Conservation (phyloP, 495 filamentous ascomycete genomes). For the Apodospora peruviana region DNA sequence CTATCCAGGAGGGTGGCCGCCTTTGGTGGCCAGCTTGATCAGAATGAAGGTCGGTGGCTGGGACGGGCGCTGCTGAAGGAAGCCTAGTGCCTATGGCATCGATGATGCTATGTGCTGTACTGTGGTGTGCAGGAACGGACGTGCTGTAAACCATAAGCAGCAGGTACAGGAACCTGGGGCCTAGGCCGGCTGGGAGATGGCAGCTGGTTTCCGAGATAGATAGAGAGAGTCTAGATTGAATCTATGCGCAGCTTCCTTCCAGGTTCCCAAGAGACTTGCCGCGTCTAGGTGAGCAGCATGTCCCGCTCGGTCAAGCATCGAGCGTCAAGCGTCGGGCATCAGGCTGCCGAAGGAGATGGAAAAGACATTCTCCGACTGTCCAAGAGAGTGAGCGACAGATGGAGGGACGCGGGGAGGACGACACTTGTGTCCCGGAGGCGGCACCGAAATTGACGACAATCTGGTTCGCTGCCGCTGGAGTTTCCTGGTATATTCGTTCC, state of each 20-base stretch:
- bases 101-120: neutral
- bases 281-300: neutral
- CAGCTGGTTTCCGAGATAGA: too few relatives aligned
- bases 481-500: conserved; percentile 2
- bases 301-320: neutral
- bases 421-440: conserved; percentile 9
- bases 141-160: too few relatives aligned
- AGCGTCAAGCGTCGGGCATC: neutral
- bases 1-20: conserved; percentile 18
- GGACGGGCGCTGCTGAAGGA: neutral
- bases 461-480: conserved; percentile 2
- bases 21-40: conserved; percentile 9
- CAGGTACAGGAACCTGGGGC: too few relatives aligned
- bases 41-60: conserved; percentile 16
- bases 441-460: conserved; percentile 1
- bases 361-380: too few relatives aligned
- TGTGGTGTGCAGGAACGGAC: neutral
- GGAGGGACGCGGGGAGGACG: conserved; percentile 1
- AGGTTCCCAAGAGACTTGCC: neutral
- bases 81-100: neutral
- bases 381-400: too few relatives aligned
- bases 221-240: too few relatives aligned
- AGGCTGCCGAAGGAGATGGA: too few relatives aligned
- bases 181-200: too few relatives aligned
- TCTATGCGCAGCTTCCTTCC: too few relatives aligned